A percentile compares a stretch with the other conserved stretches of the same genome.
Conservation (phyloP, 805 yeast genomes). For the Kodamaea leandrae region DNA sequence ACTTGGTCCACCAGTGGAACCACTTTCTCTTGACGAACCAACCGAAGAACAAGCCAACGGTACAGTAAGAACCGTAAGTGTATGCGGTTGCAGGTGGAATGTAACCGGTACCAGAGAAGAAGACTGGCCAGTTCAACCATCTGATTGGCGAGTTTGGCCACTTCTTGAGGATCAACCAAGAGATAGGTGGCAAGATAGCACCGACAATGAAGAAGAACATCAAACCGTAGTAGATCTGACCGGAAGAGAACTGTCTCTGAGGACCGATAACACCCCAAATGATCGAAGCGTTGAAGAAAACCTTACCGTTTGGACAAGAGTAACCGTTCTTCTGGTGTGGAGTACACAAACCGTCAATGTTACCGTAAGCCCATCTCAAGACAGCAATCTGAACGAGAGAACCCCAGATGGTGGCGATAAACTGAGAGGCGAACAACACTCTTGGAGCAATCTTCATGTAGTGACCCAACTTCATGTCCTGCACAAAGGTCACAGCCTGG, state of each 20-base stretch:
- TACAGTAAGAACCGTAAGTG: slow-evolving; percentile 56
- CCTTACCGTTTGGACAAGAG: slow-evolving; percentile 43
- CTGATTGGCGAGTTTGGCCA: slow-evolving; percentile 37
- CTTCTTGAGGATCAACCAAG: slow-evolving; percentile 39
- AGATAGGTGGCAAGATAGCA: slow-evolving; percentile 33
- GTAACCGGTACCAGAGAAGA: slow-evolving; percentile 49
- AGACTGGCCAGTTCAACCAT: slow-evolving; percentile 35
- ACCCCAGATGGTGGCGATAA: slow-evolving; percentile 44
- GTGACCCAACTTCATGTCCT: slow-evolving; percentile 46
- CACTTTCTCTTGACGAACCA: slow-evolving; percentile 39
- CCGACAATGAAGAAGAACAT: slow-evolving; percentile 42
- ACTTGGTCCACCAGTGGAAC: slow-evolving; percentile 46
- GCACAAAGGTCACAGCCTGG: slow-evolving; percentile 49
- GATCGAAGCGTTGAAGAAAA: slow-evolving; percentile 42
- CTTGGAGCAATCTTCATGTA: slow-evolving; percentile 44
- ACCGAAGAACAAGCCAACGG: slow-evolving; percentile 33
- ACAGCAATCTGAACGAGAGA: slow-evolving; percentile 39
- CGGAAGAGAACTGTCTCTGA: slow-evolving; percentile 16
- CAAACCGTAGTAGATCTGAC: slow-evolving; percentile 26
- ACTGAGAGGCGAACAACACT: slow-evolving; percentile 41
- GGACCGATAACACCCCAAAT: slow-evolving; percentile 46
- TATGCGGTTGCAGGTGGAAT: slow-evolving; percentile 77
- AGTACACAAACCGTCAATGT: slow-evolving; percentile 32
- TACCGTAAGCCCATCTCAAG: slow-evolving; percentile 42
- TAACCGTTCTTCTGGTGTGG: slow-evolving; percentile 27